Evolutionary conservation across 176 grass and related monocot species (phyloP).

Genomic region (Typha latifolia): DNA sequence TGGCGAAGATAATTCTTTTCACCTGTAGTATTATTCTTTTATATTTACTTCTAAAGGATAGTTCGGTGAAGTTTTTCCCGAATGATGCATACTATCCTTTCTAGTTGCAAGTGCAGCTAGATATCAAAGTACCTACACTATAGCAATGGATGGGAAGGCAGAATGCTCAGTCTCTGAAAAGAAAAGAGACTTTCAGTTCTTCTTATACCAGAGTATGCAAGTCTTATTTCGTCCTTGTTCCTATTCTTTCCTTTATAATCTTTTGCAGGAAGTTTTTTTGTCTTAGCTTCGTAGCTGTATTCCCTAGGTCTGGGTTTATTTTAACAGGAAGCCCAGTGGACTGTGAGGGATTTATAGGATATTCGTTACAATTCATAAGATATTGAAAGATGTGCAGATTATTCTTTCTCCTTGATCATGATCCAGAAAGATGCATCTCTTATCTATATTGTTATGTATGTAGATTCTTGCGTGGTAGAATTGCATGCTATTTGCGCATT

Average conservation of each 20-base stretch:
- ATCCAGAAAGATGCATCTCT: background rate
- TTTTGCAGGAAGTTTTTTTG: background rate
- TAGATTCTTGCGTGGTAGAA: too few relatives aligned
- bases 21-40: background rate
- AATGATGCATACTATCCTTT: background rate
- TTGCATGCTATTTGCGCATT: too few relatives aligned
- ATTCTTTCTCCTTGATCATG: background rate
- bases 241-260: background rate
- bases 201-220: too few relatives aligned
- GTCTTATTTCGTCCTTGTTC: background rate
- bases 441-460: background rate
- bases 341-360: background rate
- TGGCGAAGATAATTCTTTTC: background rate
- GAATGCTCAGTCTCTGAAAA: background rate
- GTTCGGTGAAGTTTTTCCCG: background rate
- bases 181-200: background rate
- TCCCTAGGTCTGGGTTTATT: background rate
- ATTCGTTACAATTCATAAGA: slow-evolving; percentile 7
- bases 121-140: background rate
- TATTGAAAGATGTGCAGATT: slow-evolving; percentile 1
- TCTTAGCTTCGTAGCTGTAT: background rate
- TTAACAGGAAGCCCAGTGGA: background rate
- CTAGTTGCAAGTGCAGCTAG: background rate
- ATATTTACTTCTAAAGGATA: background rate
- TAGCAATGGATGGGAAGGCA: background rate